Conservation (phyloP, 129 eudicot genomes). For the Flaveria linearis region DNA sequence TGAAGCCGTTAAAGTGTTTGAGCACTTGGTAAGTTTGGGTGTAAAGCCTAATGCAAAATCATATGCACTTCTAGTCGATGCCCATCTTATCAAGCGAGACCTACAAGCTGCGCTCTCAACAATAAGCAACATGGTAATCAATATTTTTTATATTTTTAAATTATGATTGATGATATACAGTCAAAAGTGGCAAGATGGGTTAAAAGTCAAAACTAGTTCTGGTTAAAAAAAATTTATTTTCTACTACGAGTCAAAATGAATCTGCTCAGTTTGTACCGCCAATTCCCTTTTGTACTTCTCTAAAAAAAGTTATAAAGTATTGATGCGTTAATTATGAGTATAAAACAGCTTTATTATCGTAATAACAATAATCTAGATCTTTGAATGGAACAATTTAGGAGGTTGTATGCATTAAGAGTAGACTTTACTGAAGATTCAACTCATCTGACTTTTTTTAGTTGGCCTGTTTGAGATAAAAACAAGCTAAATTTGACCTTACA, state of each 20-base stretch:
- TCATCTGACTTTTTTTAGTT: neutral
- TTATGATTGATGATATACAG: neutral
- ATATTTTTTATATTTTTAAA: neutral
- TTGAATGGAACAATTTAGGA: neutral
- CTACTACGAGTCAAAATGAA: neutral
- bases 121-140: slow-evolving; percentile 69
- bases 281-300: neutral
- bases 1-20: slow-evolving; percentile 70
- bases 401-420: neutral
- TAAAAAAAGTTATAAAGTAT: neutral
- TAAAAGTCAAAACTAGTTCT: neutral
- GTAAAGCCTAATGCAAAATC: slow-evolving; percentile 76
- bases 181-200: neutral
- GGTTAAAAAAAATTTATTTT: neutral
- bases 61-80: slow-evolving; percentile 74
- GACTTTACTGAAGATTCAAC: neutral
- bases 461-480: neutral
- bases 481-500: neutral
- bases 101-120: slow-evolving; percentile 65
- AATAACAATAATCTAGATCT: neutral
- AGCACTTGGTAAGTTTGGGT: slow-evolving; percentile 67
- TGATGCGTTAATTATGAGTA: neutral
- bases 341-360: neutral
- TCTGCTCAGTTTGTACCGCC: neutral
- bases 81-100: slow-evolving; percentile 73